Evolutionary conservation across 2,329 filamentous ascomycete species (phyloP), one percentile per base, ranked within the genome.

Genomic region (Diplodia seriata): DNA sequence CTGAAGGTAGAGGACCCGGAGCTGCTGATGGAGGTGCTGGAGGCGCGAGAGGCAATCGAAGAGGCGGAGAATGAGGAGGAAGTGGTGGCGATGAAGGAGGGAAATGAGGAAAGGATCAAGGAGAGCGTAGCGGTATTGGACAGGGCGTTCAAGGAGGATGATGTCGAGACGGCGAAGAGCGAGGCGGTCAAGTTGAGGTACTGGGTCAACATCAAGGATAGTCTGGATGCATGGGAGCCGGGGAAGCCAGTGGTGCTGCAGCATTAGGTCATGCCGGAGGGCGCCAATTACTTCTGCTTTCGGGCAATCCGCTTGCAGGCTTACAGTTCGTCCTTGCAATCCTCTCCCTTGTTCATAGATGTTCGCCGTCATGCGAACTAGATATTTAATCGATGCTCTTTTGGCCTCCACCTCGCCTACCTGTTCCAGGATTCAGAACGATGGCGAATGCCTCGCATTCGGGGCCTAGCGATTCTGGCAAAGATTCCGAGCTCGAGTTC

Each of bases 161-260:
- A 94, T 75, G 76, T 91, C 49, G 85, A 89, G 50, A 80, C 70
- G 9, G 94, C 93, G 18, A 89, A 86, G 80, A 79, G 76, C 69
- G 92, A 96, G 85, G 89, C 90, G 55, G 88, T 97, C 1, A 84
- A 86, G 77, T 80, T 97, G 81, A 84, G 93, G 77, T 98, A 97
- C 82, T 97, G 94, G 94, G 86, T 91, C 67, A 97, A 94, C 79
- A 90, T 98, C 70, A 86, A 88, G 70, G 91, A 96, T 78, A 91
- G 89, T 56, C 82, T 97, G 74, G 84, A 90, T 76, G 87, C 89
- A 70, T 97, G 94, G 94, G 93, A 97, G 83, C 87, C 84, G 74
- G 94, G 93, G 5, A 90, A 88, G 81, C 77, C 84, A 70, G 83
- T 88, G 68, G 80, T 85, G 55, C 72, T 89, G 72, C 78, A 85